Evolutionary conservation across 2,329 filamentous ascomycete genomes (phyloP), one percentile per base, ranked within the genome.

Genomic region (Calonectria pteridis): DNA sequence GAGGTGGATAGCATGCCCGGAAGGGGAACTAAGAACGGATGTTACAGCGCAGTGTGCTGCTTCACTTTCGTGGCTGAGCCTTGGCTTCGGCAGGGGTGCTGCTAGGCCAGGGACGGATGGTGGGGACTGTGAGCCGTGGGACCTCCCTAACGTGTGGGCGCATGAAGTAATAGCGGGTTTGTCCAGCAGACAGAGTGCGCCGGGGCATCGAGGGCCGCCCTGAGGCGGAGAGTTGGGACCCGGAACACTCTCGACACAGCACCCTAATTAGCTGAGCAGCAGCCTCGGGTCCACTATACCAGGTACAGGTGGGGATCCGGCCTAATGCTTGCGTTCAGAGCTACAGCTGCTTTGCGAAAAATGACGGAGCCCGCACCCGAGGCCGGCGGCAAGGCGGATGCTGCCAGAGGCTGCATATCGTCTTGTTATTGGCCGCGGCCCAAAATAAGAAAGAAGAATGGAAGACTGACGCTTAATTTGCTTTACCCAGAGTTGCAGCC

Each of bases 41-140:
- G 69, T 66, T 26, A 26, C 37, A 50, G 62, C 37, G 49, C 59
- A 35, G 67, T 58, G 40, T 55, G 71, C 62, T 31, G 68, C 77
- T 77, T 49, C 31, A 74, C 72, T 77, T 69, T 65, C 28, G 63
- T 77, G 78, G 77, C 73, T 77, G 59, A 59, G 73, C 71, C 55
- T 71, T 67, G 69, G 51, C 67, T 50, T 65, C 69, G 77, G 78
- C 50, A 55, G 66, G 66, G 51, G 58, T 51, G 26, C 23, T 73
- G 59, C 76, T 80, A 80, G 65, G 72, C 75, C 72, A 33, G 67
- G 65, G 37, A 69, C 64, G 64, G 76, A 72, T 75, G 70, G 72
- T 73, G 73, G 69, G 69, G 40, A 73, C 71, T 74, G 55, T 16
- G 35, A 16, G 33, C 55, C 20, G 67, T 63, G 71, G 29, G 31